Conservation (phyloP, 352 stramenopile genomes). For the Thalassiosira livingstoniorum region DNA sequence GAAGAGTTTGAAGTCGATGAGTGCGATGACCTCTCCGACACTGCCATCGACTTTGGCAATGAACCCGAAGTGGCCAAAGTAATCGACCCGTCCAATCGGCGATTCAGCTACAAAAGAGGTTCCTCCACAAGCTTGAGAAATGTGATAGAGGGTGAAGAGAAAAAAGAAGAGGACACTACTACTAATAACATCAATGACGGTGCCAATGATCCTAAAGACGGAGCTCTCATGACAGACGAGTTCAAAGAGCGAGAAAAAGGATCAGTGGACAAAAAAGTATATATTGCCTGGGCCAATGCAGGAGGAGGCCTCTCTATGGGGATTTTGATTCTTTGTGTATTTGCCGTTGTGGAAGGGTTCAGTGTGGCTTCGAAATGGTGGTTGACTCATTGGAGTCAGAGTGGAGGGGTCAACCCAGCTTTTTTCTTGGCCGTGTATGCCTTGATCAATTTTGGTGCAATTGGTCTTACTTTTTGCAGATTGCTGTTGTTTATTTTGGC, state of each 20-base stretch:
- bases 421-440: conserved; percentile 68
- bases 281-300: conserved; percentile 78
- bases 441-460: conserved; percentile 50
- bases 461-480: conserved; percentile 47
- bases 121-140: neutral
- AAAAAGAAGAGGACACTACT: conserved; percentile 3
- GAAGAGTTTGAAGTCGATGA: conserved; percentile 34
- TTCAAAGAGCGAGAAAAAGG: conserved; percentile 74
- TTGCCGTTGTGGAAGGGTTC: conserved; percentile 89
- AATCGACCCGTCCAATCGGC: conserved; percentile 11
- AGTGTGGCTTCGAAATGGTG: conserved; percentile 90
- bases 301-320: conserved; percentile 74
- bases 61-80: conserved; percentile 53
- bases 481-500: conserved; percentile 62
- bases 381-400: conserved; percentile 93
- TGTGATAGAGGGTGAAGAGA: too few species aligned
- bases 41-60: conserved; percentile 35
- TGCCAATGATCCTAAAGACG: conserved; percentile 10
- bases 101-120: conserved; percentile 6
- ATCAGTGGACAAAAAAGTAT: conserved; percentile 74
- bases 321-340: conserved; percentile 80
- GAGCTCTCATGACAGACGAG: conserved; percentile 70
- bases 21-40: conserved; percentile 63
- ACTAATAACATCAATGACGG: too few species aligned
- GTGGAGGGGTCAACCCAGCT: conserved; percentile 86